Base-by-base conservation (phyloP, 495 filamentous ascomycete genomes). In the Glonium stellatum region DNA sequence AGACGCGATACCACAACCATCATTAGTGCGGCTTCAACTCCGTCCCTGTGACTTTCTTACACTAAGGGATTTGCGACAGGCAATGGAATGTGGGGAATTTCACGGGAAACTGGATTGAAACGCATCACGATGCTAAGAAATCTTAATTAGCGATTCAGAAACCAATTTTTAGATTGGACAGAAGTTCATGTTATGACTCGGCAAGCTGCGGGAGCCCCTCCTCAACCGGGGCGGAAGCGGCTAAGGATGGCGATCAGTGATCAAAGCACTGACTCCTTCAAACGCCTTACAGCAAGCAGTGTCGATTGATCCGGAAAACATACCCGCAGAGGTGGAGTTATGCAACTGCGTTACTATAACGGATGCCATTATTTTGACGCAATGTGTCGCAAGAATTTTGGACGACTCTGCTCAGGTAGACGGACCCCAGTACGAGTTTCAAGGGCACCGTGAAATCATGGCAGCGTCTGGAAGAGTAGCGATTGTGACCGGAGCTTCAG, bases 401-500 rank as follows among this genome's bases (percentile, higher is more conserved):
- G n/a, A n/a, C n/a, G n/a, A n/a, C n/a, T n/a, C n/a, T n/a, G n/a
- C n/a, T n/a, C n/a, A n/a, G n/a, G n/a, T n/a, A n/a, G n/a, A n/a
- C n/a, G n/a, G n/a, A n/a, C n/a, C n/a, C n/a, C n/a, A n/a, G n/a
- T 39, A 39, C 36, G 15, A 39, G 36, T 15, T 8, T 15, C 19
- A 50, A 8, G 6, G 47, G 47, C 47, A 50, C 22, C 47, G 18
- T 19, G 22, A 50, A n/a, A n/a, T 39, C 36, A 67, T 67, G 65
- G 52, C 57, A 19, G 13, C 58, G 5, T 52, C 58, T 25, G 25
- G 13, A 34, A 61, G 55, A 44, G 70, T 73, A 4, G 69, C 67
- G 8, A 70, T 73, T 21, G 69, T 71, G 10, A 73, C 70, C 0
- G 70, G 70, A 22, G 69, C 64, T 12, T 67, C 61, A 27, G 66